phyloP scores from a whole-genome alignment of 148 eudicot species.

The Rhododendron griersonianum region DNA sequence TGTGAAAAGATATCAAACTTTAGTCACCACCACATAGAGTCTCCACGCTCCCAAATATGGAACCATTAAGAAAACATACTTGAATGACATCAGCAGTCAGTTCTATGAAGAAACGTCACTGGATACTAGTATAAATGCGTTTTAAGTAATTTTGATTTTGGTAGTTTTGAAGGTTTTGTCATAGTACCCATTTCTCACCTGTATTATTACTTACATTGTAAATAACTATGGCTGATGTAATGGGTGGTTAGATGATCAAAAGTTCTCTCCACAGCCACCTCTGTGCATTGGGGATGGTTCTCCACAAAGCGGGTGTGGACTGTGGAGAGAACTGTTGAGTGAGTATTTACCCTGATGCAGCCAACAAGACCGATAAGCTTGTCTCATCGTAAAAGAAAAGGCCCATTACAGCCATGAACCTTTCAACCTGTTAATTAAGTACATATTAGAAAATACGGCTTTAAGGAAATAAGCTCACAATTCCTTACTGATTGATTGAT shows the following conservation, averaged over 20 bases:
- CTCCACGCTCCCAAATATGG: neutral
- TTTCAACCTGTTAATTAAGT: neutral
- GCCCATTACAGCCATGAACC: neutral
- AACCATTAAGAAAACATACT: neutral
- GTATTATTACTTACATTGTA: neutral
- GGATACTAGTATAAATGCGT: neutral
- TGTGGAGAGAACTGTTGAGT: neutral
- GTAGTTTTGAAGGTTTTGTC: neutral
- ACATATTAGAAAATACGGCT: neutral
- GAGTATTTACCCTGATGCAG: neutral
- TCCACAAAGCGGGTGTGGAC: neutral
- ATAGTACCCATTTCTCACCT: neutral
- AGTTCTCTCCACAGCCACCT: neutral
- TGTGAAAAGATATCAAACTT: neutral
- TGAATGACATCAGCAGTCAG: neutral
- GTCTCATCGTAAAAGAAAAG: neutral
- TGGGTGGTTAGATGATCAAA: too few relatives aligned
- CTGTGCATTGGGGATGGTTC: neutral
- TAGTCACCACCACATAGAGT: neutral
- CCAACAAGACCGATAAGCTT: neutral
- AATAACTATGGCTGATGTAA: neutral
- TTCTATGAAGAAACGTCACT: neutral
- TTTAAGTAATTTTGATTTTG: too few relatives aligned
- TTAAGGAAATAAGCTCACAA: conserved; percentile 1
- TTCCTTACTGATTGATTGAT: conserved; percentile 75